Evolutionary conservation across 768 basidiomycete species (phyloP).

Genomic region (Terana coerulea): DNA sequence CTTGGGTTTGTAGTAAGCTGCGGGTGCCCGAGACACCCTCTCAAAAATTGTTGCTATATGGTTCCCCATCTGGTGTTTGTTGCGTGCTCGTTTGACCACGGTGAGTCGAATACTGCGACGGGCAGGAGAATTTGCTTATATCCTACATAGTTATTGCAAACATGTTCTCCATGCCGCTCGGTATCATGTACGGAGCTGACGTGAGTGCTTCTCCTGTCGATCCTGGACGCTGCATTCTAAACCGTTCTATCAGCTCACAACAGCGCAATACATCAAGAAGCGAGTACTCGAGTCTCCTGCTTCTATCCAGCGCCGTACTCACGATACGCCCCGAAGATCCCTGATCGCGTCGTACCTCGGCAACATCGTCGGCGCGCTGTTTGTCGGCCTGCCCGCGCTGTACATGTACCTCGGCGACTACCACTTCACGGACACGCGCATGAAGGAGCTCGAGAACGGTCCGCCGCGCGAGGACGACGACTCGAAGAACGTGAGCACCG

Average conservation of each 20-base stretch:
- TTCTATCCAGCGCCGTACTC: no score
- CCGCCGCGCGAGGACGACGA: neutral
- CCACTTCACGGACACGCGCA: constrained; percentile 16
- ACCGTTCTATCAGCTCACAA: constrained; percentile 37
- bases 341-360: constrained; percentile 63
- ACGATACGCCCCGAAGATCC: constrained; percentile 33
- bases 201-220: constrained; percentile 34
- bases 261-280: constrained; percentile 63
- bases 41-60: constrained; percentile 67
- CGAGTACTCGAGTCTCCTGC: no score
- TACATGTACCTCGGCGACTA: constrained; percentile 63
- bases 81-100: constrained; percentile 68
- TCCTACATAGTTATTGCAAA: constrained; percentile 55
- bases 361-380: constrained; percentile 61
- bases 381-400: constrained; percentile 59
- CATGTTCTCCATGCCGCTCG: constrained; percentile 70
- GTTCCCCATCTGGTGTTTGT: constrained; percentile 81
- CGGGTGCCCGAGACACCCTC: constrained; percentile 60
- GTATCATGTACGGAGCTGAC: constrained; percentile 66
- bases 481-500: constrained; percentile 7
- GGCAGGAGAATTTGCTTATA: neutral
- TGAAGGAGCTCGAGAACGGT: constrained; percentile 12
- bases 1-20: constrained; percentile 52
- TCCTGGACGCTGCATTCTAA: neutral
- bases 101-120: constrained; percentile 32